Base-by-base conservation (phyloP, 768 basidiomycete species). In the Kwoniella mangroviensis region DNA sequence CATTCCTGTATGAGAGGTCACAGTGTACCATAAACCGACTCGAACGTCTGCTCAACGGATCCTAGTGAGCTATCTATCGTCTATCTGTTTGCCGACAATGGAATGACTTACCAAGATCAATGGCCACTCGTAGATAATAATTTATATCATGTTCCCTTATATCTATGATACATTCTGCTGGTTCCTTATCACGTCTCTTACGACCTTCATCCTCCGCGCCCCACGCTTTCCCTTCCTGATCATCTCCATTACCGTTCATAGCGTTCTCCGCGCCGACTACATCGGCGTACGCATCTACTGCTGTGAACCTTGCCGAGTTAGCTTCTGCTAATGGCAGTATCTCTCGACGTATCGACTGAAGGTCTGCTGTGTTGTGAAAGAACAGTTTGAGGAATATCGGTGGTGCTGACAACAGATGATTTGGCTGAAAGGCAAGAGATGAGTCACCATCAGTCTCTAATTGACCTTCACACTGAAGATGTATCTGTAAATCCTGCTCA, bases 121-220 rank as follows among this genome's bases (percentile, higher is more conserved):
- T 99, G 15, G 96, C 94, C n/a, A 98, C 96, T 21, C 97, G 94
- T 56, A 97, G 86, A 84, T 98, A 98, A 83, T 98, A 99, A 0
- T 93, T 92, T 28, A 98, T 93, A 83, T 99, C 97, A 83, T 90
- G 98, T 81, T 98, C 97, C 43, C 97, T 88, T 56, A 96, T 88
- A 81, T 99, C 97, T 81, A 97, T 89, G 79, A 98, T 93, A 75
- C 89, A 90, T 64, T 98, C 94, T 59, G 89, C 87, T n/a, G 96
- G 93, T 79, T 97, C 83, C 61, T 73, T 68, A 61, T 84, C 83
- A 53, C 72, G 92, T 74, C 86, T 87, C 77, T 93, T 79, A 61
- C 74, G 76, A 4, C 60, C 64, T 17, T 79, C 73, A 56, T 82
- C 86, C 19, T 82, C 82, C 2, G 84, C 79, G 26, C 84, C 84